phyloP scores from a whole-genome alignment of 2,329 filamentous ascomycete species.

The Chrysosporium queenslandicum region DNA sequence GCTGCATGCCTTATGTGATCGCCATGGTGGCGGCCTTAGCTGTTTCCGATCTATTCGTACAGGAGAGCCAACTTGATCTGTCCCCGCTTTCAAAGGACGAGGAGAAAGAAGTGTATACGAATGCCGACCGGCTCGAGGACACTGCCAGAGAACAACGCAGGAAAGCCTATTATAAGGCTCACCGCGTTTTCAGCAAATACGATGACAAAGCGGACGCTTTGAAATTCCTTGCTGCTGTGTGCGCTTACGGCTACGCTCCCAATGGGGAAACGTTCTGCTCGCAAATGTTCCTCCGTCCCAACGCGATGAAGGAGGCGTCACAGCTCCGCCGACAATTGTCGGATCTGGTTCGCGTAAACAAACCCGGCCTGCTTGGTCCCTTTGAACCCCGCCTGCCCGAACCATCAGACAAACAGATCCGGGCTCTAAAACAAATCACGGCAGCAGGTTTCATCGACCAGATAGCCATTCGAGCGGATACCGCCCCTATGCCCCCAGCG shows the following conservation, averaged over 20 bases:
- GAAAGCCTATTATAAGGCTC: constrained; percentile 58
- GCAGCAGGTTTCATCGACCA: constrained; percentile 91
- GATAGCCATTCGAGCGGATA: constrained; percentile 80
- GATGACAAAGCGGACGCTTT: constrained; percentile 81
- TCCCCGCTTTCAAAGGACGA: constrained; percentile 39
- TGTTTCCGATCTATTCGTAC: constrained; percentile 76
- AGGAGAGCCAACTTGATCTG: constrained; percentile 66
- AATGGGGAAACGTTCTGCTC: constrained; percentile 62
- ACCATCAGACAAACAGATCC: constrained; percentile 58
- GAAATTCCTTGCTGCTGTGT: constrained; percentile 79
- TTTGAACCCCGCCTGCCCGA: constrained; percentile 46
- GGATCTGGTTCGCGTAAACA: constrained; percentile 65
- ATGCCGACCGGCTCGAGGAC: constrained; percentile 61
- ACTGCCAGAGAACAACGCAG: constrained; percentile 56
- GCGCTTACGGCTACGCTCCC: constrained; percentile 69
- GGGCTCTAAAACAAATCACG: constrained; percentile 79
- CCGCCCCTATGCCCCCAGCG: constrained; percentile 63
- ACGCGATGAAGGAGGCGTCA: constrained; percentile 74
- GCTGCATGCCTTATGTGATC: constrained; percentile 74
- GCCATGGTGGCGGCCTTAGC: constrained; percentile 81
- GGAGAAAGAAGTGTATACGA: constrained; percentile 42
- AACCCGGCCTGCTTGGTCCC: constrained; percentile 41
- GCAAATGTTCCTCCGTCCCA: constrained; percentile 73
- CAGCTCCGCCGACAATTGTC: constrained; percentile 77
- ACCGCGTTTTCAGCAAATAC: constrained; percentile 66